Evolutionary conservation across 1,139 yeast genomes (phyloP), one percentile per base, ranked within the genome.

Genomic region (Candida frijolesensis): DNA sequence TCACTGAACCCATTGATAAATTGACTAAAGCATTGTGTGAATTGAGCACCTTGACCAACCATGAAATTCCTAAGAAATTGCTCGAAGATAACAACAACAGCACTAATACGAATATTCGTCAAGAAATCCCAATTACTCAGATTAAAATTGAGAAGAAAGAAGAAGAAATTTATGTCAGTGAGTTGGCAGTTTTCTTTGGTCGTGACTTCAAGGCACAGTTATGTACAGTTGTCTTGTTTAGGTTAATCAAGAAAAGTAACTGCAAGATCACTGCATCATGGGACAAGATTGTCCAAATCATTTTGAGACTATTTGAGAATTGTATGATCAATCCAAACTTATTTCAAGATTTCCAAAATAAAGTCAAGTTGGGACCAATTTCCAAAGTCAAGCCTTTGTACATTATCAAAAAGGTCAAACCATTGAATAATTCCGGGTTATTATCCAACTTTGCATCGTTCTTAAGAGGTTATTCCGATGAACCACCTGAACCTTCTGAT

Each of bases 391-490:
- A 79, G 51, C 89, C 96, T 0, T 83, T 83, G 37, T 81, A 81
- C 57, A 77, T 83, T 5, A 79, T 89, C 42, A 82, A 82, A 51
- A 80, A 89, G 57, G 70, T 82, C 0, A 83, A 83, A 51, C 77
- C 80, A 0, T 77, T 82, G 25, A 87, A 84, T 59, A 96, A 85
- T 38, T 77, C 80, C 9, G 90, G 98, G 1, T 65, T 95, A 22
- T 81, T 95, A 52, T 89, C 96, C 1, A 88, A 98, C 0, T 85
- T 95, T 59, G 91, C 97, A 0, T 90, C 97, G 0, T 92, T 91
- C 61, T 79, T 95, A 66, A 89, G 95, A 57, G 95, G 97, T 14
- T 83, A 87, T 53, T 77, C 87, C 0, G 97, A 91, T 59, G 96
- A 89, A 39, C 85, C 89, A 2, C 87, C 89, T 7, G 43, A 92